These are phyloP conservation scores for Neurospora sp. DNA, from an alignment of 495 filamentous ascomycete genomes.

Conservation along the genomic window DNA sequence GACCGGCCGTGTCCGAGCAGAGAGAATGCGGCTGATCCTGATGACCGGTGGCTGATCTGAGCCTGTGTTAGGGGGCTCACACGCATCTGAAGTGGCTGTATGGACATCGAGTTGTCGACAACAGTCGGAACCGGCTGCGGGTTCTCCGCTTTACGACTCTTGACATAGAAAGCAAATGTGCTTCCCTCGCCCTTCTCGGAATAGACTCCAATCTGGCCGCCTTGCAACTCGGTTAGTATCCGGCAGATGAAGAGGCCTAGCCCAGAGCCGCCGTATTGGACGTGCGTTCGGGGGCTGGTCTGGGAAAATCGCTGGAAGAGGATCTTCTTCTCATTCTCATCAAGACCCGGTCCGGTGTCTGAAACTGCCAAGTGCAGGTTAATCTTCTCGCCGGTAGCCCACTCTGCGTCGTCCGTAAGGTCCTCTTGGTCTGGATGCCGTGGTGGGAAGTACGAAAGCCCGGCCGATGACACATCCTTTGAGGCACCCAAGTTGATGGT, in stretches of 20 bases:
- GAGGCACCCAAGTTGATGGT: constrained; percentile 62
- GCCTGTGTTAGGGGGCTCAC: not conserved
- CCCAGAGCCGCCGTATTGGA: constrained; percentile 74
- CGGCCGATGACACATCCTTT: constrained; percentile 36
- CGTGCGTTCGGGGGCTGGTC: constrained; percentile 63
- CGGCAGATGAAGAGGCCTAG: constrained; percentile 76
- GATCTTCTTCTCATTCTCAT: constrained; percentile 58
- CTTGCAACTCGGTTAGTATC: constrained; percentile 68
- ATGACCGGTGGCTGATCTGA: not conserved
- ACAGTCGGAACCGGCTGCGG: not conserved
- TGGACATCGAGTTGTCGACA: not conserved
- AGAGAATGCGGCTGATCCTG: not conserved
- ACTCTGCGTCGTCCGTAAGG: constrained; percentile 47
- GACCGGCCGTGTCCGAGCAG: not conserved
- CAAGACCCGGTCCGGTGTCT: constrained; percentile 71
- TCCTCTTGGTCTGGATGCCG: constrained; percentile 39
- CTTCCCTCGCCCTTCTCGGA: constrained; percentile 63
- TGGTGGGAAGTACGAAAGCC: constrained; percentile 45
- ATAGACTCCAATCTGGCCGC: constrained; percentile 72
- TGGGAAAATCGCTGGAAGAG: constrained; percentile 79
- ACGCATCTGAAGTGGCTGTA: not conserved
- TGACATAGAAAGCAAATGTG: constrained; percentile 74
- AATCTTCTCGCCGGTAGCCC: constrained; percentile 57
- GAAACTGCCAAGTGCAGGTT: constrained; percentile 67
- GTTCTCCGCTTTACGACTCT: constrained; percentile 27